Conservation (phyloP, 2,329 filamentous ascomycete genomes). For the Colletotrichum tamarilloi region DNA sequence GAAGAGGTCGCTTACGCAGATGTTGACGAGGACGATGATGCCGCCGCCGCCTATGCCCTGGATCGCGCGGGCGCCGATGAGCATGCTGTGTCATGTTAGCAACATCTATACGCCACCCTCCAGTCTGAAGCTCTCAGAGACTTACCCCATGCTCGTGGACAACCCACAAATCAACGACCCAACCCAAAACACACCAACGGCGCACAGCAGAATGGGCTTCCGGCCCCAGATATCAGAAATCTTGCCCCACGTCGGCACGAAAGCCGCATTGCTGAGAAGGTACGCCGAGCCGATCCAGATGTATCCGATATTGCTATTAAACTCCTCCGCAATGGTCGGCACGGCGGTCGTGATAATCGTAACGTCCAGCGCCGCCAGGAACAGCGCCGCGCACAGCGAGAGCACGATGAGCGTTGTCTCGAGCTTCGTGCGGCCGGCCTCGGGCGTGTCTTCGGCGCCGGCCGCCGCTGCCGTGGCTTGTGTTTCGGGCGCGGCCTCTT, state of each 20-base stretch:
- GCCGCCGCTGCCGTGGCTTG: background rate
- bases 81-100: constrained; percentile 41
- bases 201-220: constrained; percentile 61
- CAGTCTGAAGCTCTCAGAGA: background rate
- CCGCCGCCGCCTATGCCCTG: constrained; percentile 65
- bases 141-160: constrained; percentile 51
- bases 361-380: constrained; percentile 60
- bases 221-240: constrained; percentile 69
- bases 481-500: constrained; percentile 2
- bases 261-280: constrained; percentile 75
- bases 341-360: constrained; percentile 72
- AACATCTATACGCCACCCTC: background rate
- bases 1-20: constrained; percentile 65
- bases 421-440: constrained; percentile 49
- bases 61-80: constrained; percentile 59
- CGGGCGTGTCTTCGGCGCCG: constrained; percentile 39
- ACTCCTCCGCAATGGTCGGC: constrained; percentile 68
- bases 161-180: constrained; percentile 62
- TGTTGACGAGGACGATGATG: constrained; percentile 63
- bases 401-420: constrained; percentile 44
- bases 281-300: constrained; percentile 83
- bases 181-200: constrained; percentile 61
- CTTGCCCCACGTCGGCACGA: constrained; percentile 77
- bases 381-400: constrained; percentile 43
- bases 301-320: constrained; percentile 74